phyloP scores from a whole-genome alignment of 139 green algal genomes.

The Chlorella sorokiniana region DNA sequence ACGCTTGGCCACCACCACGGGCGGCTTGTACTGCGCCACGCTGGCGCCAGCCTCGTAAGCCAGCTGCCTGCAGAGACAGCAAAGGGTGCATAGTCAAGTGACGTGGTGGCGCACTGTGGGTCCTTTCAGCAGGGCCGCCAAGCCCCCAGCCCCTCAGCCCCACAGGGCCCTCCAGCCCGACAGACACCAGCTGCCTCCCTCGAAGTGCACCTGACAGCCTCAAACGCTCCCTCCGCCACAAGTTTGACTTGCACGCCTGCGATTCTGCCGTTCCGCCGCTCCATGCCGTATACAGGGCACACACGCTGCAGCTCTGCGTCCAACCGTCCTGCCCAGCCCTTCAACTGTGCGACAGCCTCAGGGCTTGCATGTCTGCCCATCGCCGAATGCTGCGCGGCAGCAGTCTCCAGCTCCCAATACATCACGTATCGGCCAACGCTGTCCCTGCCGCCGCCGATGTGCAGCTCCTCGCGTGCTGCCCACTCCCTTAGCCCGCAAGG shows the following conservation, averaged over 20 bases:
- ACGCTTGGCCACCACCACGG: not conserved
- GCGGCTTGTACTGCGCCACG: not conserved
- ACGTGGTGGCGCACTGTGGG: not conserved
- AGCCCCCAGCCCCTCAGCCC: too few relatives aligned
- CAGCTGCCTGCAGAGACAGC: not conserved
- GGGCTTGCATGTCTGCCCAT: not conserved
- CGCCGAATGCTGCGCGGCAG: too few relatives aligned
- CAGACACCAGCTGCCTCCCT: too few relatives aligned
- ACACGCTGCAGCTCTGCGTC: not conserved
- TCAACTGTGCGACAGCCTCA: not conserved
- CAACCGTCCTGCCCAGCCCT: not conserved
- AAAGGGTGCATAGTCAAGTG: not conserved
- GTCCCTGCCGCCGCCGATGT: not conserved
- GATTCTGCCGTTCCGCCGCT: not conserved
- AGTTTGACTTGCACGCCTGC: not conserved
- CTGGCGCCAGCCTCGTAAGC: not conserved
- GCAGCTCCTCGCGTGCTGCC: not conserved
- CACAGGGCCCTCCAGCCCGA: not conserved
- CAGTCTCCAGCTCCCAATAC: constrained; percentile 1
- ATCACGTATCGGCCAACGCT: not conserved
- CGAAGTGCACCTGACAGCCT: not conserved
- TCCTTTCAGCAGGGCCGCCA: not conserved
- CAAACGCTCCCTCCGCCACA: not conserved
- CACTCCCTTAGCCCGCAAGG: not conserved
- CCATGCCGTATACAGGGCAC: not conserved